Evolutionary conservation across 345 rosid genomes (phyloP), one percentile per base, ranked within the genome.

Genomic region (Aegle marmelos): DNA sequence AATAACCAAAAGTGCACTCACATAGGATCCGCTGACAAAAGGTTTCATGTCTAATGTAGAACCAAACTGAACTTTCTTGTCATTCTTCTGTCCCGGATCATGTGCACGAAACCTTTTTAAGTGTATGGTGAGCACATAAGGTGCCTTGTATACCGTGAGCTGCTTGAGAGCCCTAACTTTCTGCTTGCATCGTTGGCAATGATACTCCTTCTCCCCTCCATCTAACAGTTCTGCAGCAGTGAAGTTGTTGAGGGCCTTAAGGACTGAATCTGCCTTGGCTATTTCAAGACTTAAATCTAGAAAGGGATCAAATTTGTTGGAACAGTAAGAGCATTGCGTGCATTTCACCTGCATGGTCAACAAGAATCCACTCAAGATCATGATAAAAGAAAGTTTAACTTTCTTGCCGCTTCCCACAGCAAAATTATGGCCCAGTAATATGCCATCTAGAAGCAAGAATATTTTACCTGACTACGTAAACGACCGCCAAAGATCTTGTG

Each of bases 401-500:
- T 61, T 62, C 57, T 37, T 1, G 34, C 33, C 1, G 3, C 27
- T 45, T 64, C 77, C 6, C 5, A 3, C 24, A 1, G 13, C 58
- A 19, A 74, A 59, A 21, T 30, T 37, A 2, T 21, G 31, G n/a
- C 64, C 6, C 58, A 73, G 34, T 19, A 28, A 22, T 45, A 61
- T 25, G 14, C 28, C 30, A 63, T 0, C 16, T 33, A 25, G 33
- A 73, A 76, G 45, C 57, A 62, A 70, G 73, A 30, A 50, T 69
- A 75, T 53, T 9, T 64, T 88, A 94, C 99, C 97, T 88, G 98
- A 86, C 98, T 96, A 8, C 95, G 86, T 66, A 96, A 91, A 78
- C 86, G 93, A 69, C 99, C 99, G 21, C 99, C 99, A 83, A 96
- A 96, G 72, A 96, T 96, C 79, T 89, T 94, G 89, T 94, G 97